phyloP scores from a whole-genome alignment of 352 stramenopile genomes.

The Aphanomyces invadans region DNA sequence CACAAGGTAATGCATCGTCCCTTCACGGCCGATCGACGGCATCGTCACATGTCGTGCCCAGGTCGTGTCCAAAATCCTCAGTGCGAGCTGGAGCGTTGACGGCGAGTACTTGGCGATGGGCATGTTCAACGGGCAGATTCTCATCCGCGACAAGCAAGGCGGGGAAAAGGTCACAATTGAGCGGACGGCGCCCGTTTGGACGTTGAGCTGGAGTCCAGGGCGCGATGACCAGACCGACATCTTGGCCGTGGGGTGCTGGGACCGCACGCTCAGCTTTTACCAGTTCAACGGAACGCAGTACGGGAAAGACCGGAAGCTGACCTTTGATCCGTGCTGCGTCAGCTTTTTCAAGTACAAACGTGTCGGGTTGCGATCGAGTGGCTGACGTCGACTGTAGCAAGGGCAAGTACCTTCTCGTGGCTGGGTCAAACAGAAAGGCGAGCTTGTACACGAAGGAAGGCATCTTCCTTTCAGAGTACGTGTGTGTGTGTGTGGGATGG shows the following conservation, averaged over 20 bases:
- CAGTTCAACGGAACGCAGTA: conserved; percentile 72
- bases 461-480: conserved; percentile 58
- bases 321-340: conserved; percentile 89
- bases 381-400: too few relatives aligned
- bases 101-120: conserved; percentile 88
- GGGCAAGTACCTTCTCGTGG: conserved; percentile 88
- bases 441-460: conserved; percentile 85
- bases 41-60: too few relatives aligned
- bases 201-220: conserved; percentile 74
- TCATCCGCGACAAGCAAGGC: conserved; percentile 87
- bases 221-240: conserved; percentile 76
- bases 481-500: not conserved
- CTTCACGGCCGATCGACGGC: too few relatives aligned
- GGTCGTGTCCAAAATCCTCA: conserved; percentile 89
- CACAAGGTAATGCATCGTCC: too few relatives aligned
- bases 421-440: conserved; percentile 80
- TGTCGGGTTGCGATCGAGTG: not conserved
- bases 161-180: conserved; percentile 89
- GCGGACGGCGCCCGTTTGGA: conserved; percentile 78
- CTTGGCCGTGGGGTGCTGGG: conserved; percentile 91
- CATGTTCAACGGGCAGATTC: conserved; percentile 86
- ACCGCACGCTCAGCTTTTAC: conserved; percentile 91
- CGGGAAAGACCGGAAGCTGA: conserved; percentile 81
- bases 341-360: conserved; percentile 66
- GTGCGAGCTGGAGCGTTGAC: conserved; percentile 87